These are phyloP conservation scores for Colletotrichum euphorbiae DNA, from an alignment of 2,329 filamentous ascomycete genomes.

Conservation along the genomic window DNA sequence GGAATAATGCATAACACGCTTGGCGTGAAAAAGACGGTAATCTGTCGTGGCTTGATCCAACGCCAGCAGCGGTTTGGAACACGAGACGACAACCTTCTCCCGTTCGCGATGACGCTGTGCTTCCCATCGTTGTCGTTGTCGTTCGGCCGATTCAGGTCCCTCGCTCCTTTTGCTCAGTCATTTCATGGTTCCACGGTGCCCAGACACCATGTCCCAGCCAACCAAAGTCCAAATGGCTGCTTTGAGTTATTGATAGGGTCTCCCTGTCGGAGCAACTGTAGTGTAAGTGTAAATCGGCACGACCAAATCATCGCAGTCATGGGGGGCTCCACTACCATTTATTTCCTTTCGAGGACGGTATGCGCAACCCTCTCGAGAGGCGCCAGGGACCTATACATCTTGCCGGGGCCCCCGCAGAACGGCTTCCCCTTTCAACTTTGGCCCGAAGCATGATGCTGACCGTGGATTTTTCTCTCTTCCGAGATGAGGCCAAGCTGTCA, in stretches of 20 bases:
- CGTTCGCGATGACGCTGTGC: conserved; percentile 20
- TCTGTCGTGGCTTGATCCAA: conserved; percentile 9
- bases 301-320: conserved; percentile 36
- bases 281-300: conserved; percentile 15
- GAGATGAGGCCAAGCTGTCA: conserved; percentile 29
- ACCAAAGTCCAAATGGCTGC: conserved; percentile 6
- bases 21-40: conserved; percentile 2
- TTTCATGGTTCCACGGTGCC: conserved; percentile 32
- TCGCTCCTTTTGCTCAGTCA: conserved; percentile 24
- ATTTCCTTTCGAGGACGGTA: conserved; percentile 24
- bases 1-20: neutral
- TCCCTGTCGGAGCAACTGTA: conserved; percentile 25
- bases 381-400: conserved; percentile 10
- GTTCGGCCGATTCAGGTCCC: conserved; percentile 28
- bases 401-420: neutral
- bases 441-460: neutral
- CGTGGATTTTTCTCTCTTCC: conserved; percentile 17
- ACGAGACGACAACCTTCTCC: neutral
- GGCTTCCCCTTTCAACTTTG: conserved; percentile 4
- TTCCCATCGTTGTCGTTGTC: conserved; percentile 6
- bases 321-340: conserved; percentile 36
- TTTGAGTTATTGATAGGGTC: neutral
- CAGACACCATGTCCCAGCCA: conserved; percentile 6
- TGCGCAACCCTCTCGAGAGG: conserved; percentile 10
- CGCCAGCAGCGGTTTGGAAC: conserved; percentile 5